These are phyloP conservation scores for Filobasidium wieringae DNA, from an alignment of 768 basidiomycete genomes.

Conservation along the genomic window DNA sequence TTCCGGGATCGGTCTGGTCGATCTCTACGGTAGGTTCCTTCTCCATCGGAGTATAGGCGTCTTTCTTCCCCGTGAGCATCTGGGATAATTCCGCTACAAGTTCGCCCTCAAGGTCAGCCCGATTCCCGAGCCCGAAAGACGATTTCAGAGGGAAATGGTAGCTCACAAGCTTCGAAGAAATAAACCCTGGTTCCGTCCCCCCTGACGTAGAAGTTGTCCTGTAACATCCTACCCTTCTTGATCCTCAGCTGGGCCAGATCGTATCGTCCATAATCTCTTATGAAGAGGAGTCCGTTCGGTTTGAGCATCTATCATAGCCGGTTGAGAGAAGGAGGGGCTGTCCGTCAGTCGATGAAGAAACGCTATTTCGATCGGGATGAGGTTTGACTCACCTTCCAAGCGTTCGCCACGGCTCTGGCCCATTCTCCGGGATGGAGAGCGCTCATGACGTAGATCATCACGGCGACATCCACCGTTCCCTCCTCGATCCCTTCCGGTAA, in stretches of 20 bases:
- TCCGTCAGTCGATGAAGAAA: background rate
- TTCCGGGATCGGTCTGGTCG: background rate
- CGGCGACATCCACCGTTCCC: constrained; percentile 67
- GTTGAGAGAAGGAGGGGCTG: constrained; percentile 1
- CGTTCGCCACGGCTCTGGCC: constrained; percentile 66
- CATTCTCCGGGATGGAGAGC: constrained; percentile 91
- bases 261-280: constrained; percentile 90
- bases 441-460: constrained; percentile 88
- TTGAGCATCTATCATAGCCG: constrained; percentile 58
- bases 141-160: background rate
- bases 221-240: constrained; percentile 71
- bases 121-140: background rate
- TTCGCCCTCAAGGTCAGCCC: background rate
- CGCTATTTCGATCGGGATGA: background rate
- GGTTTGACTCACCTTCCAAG: constrained; percentile 48
- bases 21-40: constrained; percentile 2
- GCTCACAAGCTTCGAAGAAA: constrained; percentile 75
- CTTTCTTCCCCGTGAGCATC: constrained; percentile 55
- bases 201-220: constrained; percentile 89
- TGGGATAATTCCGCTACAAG: constrained; percentile 60
- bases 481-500: constrained; percentile 56
- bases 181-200: constrained; percentile 97
- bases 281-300: constrained; percentile 68
- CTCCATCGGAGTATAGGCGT: constrained; percentile 12
- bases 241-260: constrained; percentile 92